These are phyloP conservation scores for Termitomyces sp. DNA, from an alignment of 768 basidiomycete species.

Conservation along the genomic window DNA sequence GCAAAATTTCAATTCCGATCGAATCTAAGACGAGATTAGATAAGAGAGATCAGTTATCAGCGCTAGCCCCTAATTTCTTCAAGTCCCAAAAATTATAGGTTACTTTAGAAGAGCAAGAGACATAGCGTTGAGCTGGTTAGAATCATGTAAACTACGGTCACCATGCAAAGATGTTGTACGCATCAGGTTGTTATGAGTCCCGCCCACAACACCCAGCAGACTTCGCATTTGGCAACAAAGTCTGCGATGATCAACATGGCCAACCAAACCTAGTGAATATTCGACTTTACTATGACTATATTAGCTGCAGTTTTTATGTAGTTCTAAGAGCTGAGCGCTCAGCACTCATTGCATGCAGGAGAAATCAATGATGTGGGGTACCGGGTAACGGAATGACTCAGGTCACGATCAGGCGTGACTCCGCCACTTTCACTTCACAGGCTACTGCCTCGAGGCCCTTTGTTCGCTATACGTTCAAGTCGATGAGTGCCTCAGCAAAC, in stretches of 20 bases:
- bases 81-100: no score
- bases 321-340: no score
- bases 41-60: no score
- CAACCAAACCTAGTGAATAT: no score
- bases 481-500: slow-evolving; percentile 34
- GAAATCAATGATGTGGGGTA: not conserved
- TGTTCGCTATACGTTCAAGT: not conserved
- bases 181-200: not conserved
- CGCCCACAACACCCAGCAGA: no score
- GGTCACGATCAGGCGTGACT: slow-evolving; percentile 9
- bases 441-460: slow-evolving; percentile 11
- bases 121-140: no score
- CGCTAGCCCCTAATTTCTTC: not conserved
- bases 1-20: no score
- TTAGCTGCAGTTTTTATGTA: not conserved
- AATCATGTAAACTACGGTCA: not conserved
- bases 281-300: not conserved
- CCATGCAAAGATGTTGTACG: not conserved
- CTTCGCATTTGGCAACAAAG: no score
- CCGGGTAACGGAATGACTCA: not conserved
- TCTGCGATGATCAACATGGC: no score
- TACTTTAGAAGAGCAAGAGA: no score
- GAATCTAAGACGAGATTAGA: not conserved
- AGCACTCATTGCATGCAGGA: no score
- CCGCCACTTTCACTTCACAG: slow-evolving; percentile 2